These are phyloP conservation scores for Pneumocystis murina DNA, from an alignment of 1,139 yeast species.

Conservation along the genomic window DNA sequence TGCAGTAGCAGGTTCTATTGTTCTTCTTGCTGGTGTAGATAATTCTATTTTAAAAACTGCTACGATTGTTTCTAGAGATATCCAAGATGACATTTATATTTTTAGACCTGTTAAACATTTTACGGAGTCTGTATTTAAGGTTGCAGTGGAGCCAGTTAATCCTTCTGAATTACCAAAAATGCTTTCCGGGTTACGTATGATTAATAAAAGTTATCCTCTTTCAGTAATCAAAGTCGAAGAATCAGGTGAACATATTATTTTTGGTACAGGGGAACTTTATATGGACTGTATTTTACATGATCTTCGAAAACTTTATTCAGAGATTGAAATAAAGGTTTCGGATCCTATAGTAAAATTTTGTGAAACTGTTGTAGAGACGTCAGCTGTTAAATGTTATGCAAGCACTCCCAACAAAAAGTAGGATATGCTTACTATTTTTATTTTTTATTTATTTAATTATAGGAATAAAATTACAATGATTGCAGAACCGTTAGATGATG, in stretches of 20 bases:
- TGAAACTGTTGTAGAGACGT: constrained; percentile 58
- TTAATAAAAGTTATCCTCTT: constrained; percentile 52
- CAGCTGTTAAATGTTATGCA: constrained; percentile 52
- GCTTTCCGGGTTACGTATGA: constrained; percentile 48
- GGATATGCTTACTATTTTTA: not conserved
- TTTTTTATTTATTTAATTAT: not conserved
- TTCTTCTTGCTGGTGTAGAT: constrained; percentile 50
- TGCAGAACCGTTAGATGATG: constrained; percentile 58
- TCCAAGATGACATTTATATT: constrained; percentile 20
- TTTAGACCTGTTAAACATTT: constrained; percentile 35
- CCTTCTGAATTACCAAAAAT: constrained; percentile 70
- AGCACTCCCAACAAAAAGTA: constrained; percentile 37
- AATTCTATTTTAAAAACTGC: constrained; percentile 43
- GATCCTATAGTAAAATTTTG: constrained; percentile 70
- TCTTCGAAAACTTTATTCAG: constrained; percentile 45
- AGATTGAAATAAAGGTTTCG: constrained; percentile 63
- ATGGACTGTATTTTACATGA: constrained; percentile 76
- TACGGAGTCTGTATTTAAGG: constrained; percentile 51
- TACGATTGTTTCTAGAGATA: constrained; percentile 30
- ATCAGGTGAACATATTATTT: constrained; percentile 69
- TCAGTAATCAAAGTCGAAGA: constrained; percentile 61
- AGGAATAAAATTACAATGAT: constrained; percentile 47
- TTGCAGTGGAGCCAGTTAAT: constrained; percentile 66
- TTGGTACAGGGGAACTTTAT: constrained; percentile 79
- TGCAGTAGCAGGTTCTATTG: constrained; percentile 52